Conservation (phyloP, 2,329 filamentous ascomycete species). For the Fusarium sp. region DNA sequence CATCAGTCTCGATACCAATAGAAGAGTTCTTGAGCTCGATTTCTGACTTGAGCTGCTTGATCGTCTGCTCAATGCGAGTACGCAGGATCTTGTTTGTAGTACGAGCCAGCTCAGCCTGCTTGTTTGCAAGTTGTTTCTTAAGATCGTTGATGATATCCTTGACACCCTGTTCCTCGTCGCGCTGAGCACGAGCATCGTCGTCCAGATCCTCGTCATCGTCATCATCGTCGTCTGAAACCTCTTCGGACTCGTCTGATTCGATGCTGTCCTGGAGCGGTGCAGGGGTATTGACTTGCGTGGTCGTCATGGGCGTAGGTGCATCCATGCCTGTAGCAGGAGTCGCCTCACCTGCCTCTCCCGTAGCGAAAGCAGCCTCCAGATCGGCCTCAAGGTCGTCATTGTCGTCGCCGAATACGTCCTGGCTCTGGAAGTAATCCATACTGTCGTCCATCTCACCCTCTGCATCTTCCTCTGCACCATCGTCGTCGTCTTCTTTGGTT, state of each 20-base stretch:
- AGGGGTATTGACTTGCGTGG: conserved; percentile 60
- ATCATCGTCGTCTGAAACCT: conserved; percentile 61
- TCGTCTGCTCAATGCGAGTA: conserved; percentile 63
- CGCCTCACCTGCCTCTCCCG: conserved; percentile 55
- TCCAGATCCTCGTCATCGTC: conserved; percentile 68
- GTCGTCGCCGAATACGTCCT: conserved; percentile 52
- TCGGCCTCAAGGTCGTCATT: conserved; percentile 68
- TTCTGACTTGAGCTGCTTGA: conserved; percentile 62
- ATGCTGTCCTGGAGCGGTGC: conserved; percentile 61
- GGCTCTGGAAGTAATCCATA: conserved; percentile 56
- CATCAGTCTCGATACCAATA: conserved; percentile 58
- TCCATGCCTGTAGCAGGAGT: conserved; percentile 60
- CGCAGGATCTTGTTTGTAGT: conserved; percentile 64
- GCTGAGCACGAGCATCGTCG: conserved; percentile 64
- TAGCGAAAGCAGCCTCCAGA: conserved; percentile 67
- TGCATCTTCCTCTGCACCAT: conserved; percentile 65
- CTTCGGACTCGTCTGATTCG: conserved; percentile 58
- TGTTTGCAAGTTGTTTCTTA: conserved; percentile 63
- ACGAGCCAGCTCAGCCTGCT: conserved; percentile 60
- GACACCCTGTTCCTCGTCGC: conserved; percentile 66
- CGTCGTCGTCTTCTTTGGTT: conserved; percentile 58
- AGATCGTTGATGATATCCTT: conserved; percentile 68
- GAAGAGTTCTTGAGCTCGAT: conserved; percentile 62
- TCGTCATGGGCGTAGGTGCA: conserved; percentile 61
- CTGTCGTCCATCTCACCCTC: conserved; percentile 63